Conservation (phyloP, 1,284 basidiomycete genomes). For the Apiotrichum siamense region DNA sequence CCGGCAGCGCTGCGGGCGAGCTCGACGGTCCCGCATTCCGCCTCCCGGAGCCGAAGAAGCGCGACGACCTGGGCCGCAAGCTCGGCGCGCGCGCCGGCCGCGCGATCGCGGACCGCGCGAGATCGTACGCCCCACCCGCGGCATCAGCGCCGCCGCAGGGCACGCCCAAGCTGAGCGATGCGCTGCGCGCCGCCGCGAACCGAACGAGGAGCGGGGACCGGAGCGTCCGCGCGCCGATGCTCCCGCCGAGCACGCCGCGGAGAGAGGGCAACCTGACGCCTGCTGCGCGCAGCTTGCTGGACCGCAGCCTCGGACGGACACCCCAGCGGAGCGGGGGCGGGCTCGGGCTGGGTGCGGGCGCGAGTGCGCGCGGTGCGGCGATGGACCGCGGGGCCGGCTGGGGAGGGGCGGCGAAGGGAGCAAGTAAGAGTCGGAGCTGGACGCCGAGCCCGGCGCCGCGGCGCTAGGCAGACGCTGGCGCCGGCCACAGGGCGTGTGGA, state of each 20-base stretch:
- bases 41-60: slow-evolving; percentile 60
- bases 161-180: slow-evolving; percentile 40
- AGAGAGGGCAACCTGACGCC: slow-evolving; percentile 64
- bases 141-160: no score
- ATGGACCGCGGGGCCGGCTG: slow-evolving; percentile 61
- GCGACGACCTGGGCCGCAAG: slow-evolving; percentile 70
- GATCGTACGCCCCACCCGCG: slow-evolving; percentile 49
- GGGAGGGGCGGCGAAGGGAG: slow-evolving; percentile 42
- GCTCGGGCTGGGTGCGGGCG: slow-evolving; percentile 55
- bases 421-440: slow-evolving; percentile 16
- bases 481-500: no score
- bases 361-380: slow-evolving; percentile 59
- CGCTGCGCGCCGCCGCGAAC: slow-evolving; percentile 41
- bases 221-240: slow-evolving; percentile 52
- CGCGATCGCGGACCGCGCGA: slow-evolving; percentile 43
- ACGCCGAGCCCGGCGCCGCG: slow-evolving; percentile 6
- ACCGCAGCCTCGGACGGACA: slow-evolving; percentile 52
- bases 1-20: no score
- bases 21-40: slow-evolving; percentile 58
- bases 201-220: slow-evolving; percentile 11
- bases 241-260: slow-evolving; percentile 63
- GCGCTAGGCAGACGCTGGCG: neutral
- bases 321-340: slow-evolving; percentile 15
- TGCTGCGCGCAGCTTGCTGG: slow-evolving; percentile 66
- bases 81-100: slow-evolving; percentile 57